Base-by-base conservation (phyloP, 78 protist genomes). In the Bigelowiella natans region DNA sequence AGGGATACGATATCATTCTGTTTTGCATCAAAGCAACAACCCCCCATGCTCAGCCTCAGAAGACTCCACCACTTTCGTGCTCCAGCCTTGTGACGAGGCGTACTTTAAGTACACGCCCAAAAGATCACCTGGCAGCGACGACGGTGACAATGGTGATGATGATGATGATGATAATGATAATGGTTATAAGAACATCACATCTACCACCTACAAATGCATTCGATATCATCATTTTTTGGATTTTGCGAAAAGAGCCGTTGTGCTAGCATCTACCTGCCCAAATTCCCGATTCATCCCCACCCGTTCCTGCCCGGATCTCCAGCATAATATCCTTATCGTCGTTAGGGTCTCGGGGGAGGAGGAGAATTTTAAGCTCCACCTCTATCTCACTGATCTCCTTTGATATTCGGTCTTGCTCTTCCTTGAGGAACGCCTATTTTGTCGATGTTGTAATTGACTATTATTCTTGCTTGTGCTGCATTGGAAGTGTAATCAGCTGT, bases 301-400 rank as follows among this genome's bases (percentile, higher is more conserved):
- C 92, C 1, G 92, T 83, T 30, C 93, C 93, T 0, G 93, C 90
- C 0, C 93, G 84, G 63, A 91, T 91, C 86, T 91, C 93, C 51
- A 91, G 64, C 88, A 90, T 82, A 18, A 91, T 89, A 31, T 91
- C 82, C 63, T 39, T 40, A 31, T 87, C 93, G 88, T 87, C 93
- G 64, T 73, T 51, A 29, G 93, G 90, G 82, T 87, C 93, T 18
- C 36, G 29, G 1, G 93, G 93, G 29, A 91, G 90, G 82, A 91
- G 37, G n/a, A 91, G 87, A 31, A 91, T 39, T 90, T 51, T 51
- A 51, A 51, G 73, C 73, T 51, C 34, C 7, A 51, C 73, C 18
- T 51, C 73, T 7, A 51, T 7, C 73, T 51, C 73, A 18, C 34
- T 26, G 73, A 51, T 51, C 18, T 51, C 73, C 73, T 7, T 26